Conservation (phyloP, 23 red algal genomes). For the Gracilaria domingensis region DNA sequence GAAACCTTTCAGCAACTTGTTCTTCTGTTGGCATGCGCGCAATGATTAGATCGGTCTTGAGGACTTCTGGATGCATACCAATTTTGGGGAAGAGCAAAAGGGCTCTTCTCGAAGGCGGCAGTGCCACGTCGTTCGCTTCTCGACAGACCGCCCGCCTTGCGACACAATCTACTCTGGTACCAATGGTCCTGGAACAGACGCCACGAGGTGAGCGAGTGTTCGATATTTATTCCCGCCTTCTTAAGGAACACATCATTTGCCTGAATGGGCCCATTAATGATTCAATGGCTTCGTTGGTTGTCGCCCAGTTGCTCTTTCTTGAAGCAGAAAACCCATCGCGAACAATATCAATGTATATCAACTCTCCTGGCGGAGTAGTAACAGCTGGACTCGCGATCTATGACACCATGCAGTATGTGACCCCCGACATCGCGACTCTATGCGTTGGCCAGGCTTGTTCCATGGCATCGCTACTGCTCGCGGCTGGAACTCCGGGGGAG, state of each 20-base stretch:
- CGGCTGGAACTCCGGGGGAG: conserved; percentile 90
- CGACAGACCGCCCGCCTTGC: neutral
- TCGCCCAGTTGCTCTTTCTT: conserved; percentile 96
- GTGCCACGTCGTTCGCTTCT: too few species aligned
- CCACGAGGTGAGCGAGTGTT: conserved; percentile 82
- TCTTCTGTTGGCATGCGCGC: too few species aligned
- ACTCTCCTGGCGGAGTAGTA: conserved; percentile 92
- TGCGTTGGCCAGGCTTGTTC: conserved; percentile 98
- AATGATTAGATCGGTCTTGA: too few species aligned
- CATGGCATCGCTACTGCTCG: conserved; percentile 93
- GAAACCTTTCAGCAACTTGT: too few species aligned
- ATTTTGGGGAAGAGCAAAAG: too few species aligned
- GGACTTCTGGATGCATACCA: too few species aligned
- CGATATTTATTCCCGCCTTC: conserved; percentile 96
- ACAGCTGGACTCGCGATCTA: conserved; percentile 95
- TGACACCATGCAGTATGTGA: conserved; percentile 97
- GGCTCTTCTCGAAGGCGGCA: too few species aligned
- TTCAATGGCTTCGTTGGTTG: conserved; percentile 80
- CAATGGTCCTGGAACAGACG: conserved; percentile 83
- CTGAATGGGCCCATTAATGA: conserved; percentile 91
- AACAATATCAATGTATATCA: conserved; percentile 96
- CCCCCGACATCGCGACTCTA: conserved; percentile 84
- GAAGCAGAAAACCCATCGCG: conserved; percentile 88
- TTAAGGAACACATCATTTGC: conserved; percentile 94
- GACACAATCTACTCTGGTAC: conserved; percentile 61